These are phyloP conservation scores for Heracleum sosnowskyi DNA, from an alignment of 129 eudicot species.

Conservation along the genomic window DNA sequence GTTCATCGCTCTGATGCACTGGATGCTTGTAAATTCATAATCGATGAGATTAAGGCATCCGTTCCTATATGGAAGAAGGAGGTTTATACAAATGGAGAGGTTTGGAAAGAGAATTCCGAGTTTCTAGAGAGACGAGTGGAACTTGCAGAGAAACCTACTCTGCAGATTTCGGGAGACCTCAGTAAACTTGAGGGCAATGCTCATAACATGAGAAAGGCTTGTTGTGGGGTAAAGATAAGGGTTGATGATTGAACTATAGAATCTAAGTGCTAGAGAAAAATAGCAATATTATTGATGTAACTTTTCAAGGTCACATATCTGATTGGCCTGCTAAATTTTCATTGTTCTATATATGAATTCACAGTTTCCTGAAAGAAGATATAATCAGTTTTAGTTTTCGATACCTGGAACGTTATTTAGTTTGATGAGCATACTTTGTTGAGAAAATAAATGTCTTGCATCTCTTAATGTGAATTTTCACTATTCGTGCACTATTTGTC, in stretches of 20 bases:
- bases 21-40: conserved; percentile 81
- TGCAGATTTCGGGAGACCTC: conserved; percentile 19
- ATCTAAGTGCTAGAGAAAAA: neutral
- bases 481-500: neutral
- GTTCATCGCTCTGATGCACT: conserved; percentile 77
- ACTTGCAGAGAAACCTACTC: conserved; percentile 19
- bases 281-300: neutral
- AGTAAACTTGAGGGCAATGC: conserved; percentile 29
- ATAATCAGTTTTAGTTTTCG: neutral
- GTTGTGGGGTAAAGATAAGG: conserved; percentile 49
- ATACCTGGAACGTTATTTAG: neutral
- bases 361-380: neutral
- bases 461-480: neutral
- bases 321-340: neutral
- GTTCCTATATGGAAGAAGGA: conserved; percentile 98
- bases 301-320: neutral
- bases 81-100: conserved; percentile 87
- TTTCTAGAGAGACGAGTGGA: conserved; percentile 60
- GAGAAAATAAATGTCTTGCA: neutral
- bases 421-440: neutral
- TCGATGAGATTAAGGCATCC: conserved; percentile 84
- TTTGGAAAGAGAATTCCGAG: conserved; percentile 86
- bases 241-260: conserved; percentile 29
- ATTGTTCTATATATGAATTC: neutral
- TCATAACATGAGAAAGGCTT: conserved; percentile 26